Evolutionary conservation across 306 rosid genomes (phyloP).

Genomic region (Sicyos edulis): DNA sequence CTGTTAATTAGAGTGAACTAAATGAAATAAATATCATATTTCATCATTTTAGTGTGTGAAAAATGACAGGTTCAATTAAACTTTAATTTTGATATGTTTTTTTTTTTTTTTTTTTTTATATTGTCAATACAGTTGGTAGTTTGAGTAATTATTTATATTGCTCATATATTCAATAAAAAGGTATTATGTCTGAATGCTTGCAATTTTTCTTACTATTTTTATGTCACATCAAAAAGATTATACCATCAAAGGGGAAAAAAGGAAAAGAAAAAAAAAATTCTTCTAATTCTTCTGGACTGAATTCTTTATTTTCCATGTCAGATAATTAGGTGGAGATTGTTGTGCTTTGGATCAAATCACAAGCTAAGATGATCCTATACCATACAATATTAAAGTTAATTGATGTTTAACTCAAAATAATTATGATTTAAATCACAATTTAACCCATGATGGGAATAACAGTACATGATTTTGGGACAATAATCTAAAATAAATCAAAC

Average conservation of each 20-base stretch:
- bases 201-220: slow-evolving; percentile 6
- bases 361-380: slow-evolving; percentile 11
- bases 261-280: background rate
- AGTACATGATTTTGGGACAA: background rate
- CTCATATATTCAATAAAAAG: no score
- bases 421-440: background rate
- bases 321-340: slow-evolving; percentile 16
- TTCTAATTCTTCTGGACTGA: background rate
- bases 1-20: background rate
- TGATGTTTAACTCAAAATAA: background rate
- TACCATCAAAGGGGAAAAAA: background rate
- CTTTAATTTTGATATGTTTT: no score
- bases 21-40: background rate
- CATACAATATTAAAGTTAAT: slow-evolving; percentile 13
- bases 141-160: no score
- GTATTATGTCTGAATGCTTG: background rate
- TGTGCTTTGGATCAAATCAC: slow-evolving; percentile 18
- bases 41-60: background rate
- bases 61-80: no score
- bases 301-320: background rate
- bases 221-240: slow-evolving; percentile 18
- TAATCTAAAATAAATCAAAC: slow-evolving; percentile 26
- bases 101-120: no score
- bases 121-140: no score
- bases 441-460: slow-evolving; percentile 3